These are phyloP conservation scores for Beauveria caledonica DNA, from an alignment of 2,329 filamentous ascomycete species.

Conservation along the genomic window DNA sequence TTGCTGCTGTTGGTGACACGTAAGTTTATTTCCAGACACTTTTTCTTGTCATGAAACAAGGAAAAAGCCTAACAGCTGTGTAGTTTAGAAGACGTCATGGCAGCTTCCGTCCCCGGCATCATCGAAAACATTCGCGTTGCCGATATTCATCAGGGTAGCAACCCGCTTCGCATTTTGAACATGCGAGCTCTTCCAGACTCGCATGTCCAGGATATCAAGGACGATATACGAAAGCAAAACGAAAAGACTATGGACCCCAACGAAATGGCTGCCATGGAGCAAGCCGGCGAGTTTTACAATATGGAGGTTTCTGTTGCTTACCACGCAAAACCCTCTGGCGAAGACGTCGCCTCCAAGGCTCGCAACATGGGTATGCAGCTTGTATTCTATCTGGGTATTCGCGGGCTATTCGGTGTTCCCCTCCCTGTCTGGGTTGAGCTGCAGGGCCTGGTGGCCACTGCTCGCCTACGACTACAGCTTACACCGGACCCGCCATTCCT, in stretches of 20 bases:
- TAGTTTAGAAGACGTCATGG: conserved; percentile 72
- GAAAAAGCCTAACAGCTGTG: conserved; percentile 13
- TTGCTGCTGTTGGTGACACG: conserved; percentile 83
- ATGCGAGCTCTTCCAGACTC: conserved; percentile 72
- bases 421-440: conserved; percentile 85
- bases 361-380: conserved; percentile 97
- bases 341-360: conserved; percentile 68
- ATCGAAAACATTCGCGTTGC: conserved; percentile 94
- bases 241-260: conserved; percentile 76
- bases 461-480: conserved; percentile 74
- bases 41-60: not conserved
- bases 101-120: conserved; percentile 80
- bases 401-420: conserved; percentile 81
- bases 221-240: conserved; percentile 71
- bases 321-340: conserved; percentile 68
- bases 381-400: conserved; percentile 86
- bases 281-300: conserved; percentile 89
- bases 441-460: conserved; percentile 82
- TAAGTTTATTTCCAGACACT: conserved; percentile 18
- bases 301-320: conserved; percentile 86
- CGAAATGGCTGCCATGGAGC: conserved; percentile 79
- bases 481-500: conserved; percentile 87
- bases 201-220: conserved; percentile 69
- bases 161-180: conserved; percentile 81
- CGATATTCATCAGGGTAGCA: conserved; percentile 89